phyloP scores from a whole-genome alignment of 1,284 basidiomycete species.

The Apiotrichum mycotoxinovorans region DNA sequence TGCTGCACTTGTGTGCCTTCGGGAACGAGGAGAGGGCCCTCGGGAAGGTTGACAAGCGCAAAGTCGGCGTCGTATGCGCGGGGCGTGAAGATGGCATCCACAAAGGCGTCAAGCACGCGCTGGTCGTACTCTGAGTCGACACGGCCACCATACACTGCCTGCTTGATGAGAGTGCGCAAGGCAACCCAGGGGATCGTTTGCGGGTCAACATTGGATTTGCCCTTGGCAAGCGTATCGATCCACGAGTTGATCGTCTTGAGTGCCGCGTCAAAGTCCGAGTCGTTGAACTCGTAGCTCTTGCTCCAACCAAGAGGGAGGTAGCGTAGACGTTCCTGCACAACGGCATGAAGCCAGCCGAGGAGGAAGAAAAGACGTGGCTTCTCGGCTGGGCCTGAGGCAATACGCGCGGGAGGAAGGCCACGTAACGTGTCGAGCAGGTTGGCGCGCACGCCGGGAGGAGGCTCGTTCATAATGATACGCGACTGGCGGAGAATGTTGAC shows the following conservation, averaged over 20 bases:
- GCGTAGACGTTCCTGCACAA: slow-evolving; percentile 90
- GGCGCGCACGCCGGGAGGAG: slow-evolving; percentile 90
- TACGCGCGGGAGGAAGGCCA: slow-evolving; percentile 63
- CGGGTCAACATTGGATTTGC: slow-evolving; percentile 84
- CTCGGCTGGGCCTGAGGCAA: slow-evolving; percentile 76
- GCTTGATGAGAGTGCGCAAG: slow-evolving; percentile 81
- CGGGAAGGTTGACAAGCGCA: slow-evolving; percentile 63
- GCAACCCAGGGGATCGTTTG: slow-evolving; percentile 89
- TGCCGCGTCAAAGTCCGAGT: slow-evolving; percentile 92
- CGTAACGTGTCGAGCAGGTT: slow-evolving; percentile 88
- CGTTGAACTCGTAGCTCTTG: slow-evolving; percentile 94
- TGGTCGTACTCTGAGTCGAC: slow-evolving; percentile 94
- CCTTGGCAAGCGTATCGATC: slow-evolving; percentile 74
- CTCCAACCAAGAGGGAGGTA: slow-evolving; percentile 95
- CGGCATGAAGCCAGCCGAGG: slow-evolving; percentile 96
- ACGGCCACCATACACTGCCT: slow-evolving; percentile 90
- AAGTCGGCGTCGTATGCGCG: slow-evolving; percentile 88
- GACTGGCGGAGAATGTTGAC: slow-evolving; percentile 94
- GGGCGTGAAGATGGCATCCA: slow-evolving; percentile 80
- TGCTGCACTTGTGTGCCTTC: slow-evolving; percentile 88
- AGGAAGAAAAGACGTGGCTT: slow-evolving; percentile 87
- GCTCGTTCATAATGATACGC: slow-evolving; percentile 94
- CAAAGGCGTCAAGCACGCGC: slow-evolving; percentile 82
- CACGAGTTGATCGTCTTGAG: slow-evolving; percentile 86
- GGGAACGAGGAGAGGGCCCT: slow-evolving; percentile 65